Percentiles rank a stretch among this genome's conserved stretches.
Evolutionary conservation across 805 yeast species (phyloP).

Genomic region (Wickerhamomyces queroliae): DNA sequence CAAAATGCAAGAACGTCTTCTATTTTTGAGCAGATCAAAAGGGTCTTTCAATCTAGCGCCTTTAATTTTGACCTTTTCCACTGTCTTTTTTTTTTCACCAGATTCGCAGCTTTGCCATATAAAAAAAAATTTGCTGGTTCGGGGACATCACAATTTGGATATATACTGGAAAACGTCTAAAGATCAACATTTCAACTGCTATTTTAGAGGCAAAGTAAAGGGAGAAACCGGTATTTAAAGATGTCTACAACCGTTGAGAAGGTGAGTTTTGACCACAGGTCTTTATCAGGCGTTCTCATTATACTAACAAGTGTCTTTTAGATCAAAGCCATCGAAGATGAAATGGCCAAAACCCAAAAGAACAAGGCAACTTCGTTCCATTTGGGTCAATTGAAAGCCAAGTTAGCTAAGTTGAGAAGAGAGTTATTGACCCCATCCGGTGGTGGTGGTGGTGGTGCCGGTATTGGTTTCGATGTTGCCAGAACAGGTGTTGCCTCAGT

Average conservation of each 20-base stretch:
- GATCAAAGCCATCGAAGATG: constrained; percentile 88
- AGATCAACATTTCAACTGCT: not conserved
- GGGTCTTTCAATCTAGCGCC: no score
- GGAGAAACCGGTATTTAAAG: not conserved
- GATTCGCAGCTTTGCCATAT: not conserved
- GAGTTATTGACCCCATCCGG: constrained; percentile 75
- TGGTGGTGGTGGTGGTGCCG: constrained; percentile 85
- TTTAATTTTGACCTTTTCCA: not conserved
- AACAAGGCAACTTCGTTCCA: constrained; percentile 97
- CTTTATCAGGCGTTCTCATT: not conserved
- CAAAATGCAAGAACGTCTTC: no score
- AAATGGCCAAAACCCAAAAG: constrained; percentile 97
- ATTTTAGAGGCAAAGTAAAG: not conserved
- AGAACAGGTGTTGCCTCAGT: constrained; percentile 97
- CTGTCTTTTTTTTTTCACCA: not conserved
- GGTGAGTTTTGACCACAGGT: constrained; percentile 14
- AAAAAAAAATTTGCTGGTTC: not conserved
- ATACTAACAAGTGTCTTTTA: constrained; percentile 28
- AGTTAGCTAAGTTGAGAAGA: constrained; percentile 89
- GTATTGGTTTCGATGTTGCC: constrained; percentile 97
- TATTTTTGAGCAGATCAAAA: no score
- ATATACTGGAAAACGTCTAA: no score
- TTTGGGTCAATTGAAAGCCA: constrained; percentile 95
- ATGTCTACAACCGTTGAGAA: constrained; percentile 67
- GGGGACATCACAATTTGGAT: no score